phyloP scores from a whole-genome alignment of 352 stramenopile species.

The Phytophthora constricta region DNA sequence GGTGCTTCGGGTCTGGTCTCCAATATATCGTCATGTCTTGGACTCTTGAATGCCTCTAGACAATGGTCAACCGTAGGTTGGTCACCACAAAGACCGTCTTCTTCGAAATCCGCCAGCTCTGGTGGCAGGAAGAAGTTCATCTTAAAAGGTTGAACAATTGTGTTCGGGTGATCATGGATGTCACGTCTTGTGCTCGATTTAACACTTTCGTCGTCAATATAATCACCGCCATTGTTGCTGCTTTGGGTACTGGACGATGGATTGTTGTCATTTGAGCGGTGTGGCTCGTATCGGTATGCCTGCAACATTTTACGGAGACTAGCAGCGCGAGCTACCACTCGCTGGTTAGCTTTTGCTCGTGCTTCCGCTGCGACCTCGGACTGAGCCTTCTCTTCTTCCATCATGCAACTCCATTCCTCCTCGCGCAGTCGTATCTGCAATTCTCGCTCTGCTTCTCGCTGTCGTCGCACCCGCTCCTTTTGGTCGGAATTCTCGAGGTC shows the following conservation, averaged over 20 bases:
- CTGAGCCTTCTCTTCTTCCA: constrained; percentile 56
- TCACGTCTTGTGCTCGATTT: neutral
- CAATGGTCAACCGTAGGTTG: constrained; percentile 4
- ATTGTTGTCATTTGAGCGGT: constrained; percentile 9
- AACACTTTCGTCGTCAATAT: constrained; percentile 22
- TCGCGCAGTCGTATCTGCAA: constrained; percentile 49
- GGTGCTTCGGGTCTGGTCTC: no score
- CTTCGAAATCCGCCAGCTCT: constrained; percentile 69
- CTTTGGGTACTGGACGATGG: constrained; percentile 2
- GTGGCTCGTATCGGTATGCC: constrained; percentile 24
- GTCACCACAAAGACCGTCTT: constrained; percentile 48
- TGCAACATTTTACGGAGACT: constrained; percentile 46
- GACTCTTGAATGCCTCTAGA: no score
- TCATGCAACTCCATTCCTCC: constrained; percentile 58
- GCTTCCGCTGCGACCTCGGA: constrained; percentile 53
- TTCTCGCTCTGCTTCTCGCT: constrained; percentile 56
- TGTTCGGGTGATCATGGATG: neutral
- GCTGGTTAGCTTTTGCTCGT: constrained; percentile 51
- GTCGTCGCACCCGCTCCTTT: constrained; percentile 47
- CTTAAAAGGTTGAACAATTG: constrained; percentile 7
- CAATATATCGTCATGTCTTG: no score
- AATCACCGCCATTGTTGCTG: constrained; percentile 30
- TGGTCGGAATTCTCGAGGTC: constrained; percentile 54
- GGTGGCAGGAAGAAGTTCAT: constrained; percentile 33
- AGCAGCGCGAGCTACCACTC: constrained; percentile 38